Percentiles rank a stretch among this genome's conserved stretches.
Evolutionary conservation across 2,329 filamentous ascomycete genomes (phyloP).

Genomic region (Fonsecaea pugnacius): DNA sequence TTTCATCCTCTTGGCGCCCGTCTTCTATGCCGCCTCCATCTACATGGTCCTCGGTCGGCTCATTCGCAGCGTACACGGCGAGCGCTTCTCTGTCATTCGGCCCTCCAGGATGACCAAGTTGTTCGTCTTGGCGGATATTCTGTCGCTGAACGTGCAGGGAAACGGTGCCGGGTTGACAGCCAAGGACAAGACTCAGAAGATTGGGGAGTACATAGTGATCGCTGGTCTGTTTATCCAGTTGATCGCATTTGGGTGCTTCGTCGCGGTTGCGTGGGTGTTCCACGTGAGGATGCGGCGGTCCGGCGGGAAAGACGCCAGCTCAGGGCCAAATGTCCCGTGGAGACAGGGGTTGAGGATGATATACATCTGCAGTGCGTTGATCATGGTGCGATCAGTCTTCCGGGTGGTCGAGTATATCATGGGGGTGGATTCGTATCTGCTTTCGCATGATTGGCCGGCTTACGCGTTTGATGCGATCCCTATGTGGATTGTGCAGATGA

Average conservation of each 20-base stretch:
- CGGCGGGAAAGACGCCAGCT: constrained; percentile 39
- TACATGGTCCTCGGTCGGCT: constrained; percentile 55
- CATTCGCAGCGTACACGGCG: constrained; percentile 43
- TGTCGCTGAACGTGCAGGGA: constrained; percentile 52
- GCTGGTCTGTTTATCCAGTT: constrained; percentile 40
- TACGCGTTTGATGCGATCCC: constrained; percentile 52
- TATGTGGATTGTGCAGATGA: constrained; percentile 41
- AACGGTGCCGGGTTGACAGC: constrained; percentile 45
- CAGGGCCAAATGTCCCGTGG: constrained; percentile 41
- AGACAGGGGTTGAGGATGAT: constrained; percentile 43
- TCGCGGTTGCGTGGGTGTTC: constrained; percentile 37
- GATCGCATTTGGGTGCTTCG: constrained; percentile 39
- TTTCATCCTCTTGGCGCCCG: constrained; percentile 51
- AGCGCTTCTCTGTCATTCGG: constrained; percentile 44
- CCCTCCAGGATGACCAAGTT: constrained; percentile 44
- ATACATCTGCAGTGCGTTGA: constrained; percentile 38
- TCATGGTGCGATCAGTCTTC: constrained; percentile 40
- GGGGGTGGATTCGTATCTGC: constrained; percentile 48
- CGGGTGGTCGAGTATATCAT: constrained; percentile 53
- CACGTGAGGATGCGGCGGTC: constrained; percentile 33
- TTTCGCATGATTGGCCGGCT: constrained; percentile 49
- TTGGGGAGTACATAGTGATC: constrained; percentile 32
- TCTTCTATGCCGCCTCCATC: constrained; percentile 53
- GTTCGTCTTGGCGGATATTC: constrained; percentile 50
- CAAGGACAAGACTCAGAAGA: constrained; percentile 29